Conservation (phyloP, 2,329 filamentous ascomycete species). For the Chaetothyriales sp. region DNA sequence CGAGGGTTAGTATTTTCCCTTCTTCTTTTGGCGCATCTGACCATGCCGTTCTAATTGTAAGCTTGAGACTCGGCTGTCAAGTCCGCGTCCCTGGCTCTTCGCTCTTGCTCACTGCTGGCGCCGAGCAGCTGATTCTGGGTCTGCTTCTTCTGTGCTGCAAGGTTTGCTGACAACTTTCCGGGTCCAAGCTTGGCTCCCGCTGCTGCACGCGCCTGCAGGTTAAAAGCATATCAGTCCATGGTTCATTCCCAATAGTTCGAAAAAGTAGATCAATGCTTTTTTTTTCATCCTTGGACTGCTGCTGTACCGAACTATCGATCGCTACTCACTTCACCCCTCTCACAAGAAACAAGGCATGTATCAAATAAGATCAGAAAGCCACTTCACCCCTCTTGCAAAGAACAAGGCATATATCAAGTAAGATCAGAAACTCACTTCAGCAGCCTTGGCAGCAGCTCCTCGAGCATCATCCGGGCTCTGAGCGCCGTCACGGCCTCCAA, state of each 20-base stretch:
- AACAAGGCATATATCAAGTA: background rate
- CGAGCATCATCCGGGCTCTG: slow-evolving; percentile 44
- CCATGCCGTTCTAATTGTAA: slow-evolving; percentile 3
- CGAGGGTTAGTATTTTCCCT: background rate
- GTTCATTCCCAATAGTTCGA: background rate
- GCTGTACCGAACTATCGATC: background rate
- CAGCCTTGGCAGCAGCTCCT: slow-evolving; percentile 62
- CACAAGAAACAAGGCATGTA: background rate
- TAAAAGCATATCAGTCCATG: background rate
- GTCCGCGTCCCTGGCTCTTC: slow-evolving; percentile 55
- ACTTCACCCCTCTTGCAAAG: slow-evolving; percentile 46
- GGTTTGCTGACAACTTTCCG: slow-evolving; percentile 56
- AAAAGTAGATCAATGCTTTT: no score
- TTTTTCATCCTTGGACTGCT: background rate
- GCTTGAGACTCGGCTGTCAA: slow-evolving; percentile 41
- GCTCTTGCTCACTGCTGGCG: slow-evolving; percentile 53
- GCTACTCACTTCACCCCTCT: background rate
- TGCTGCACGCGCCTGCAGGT: slow-evolving; percentile 50
- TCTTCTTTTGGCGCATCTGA: background rate
- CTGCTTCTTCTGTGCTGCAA: slow-evolving; percentile 63
- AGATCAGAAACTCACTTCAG: slow-evolving; percentile 52
- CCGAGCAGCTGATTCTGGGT: slow-evolving; percentile 55
- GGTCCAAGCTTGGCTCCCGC: slow-evolving; percentile 35
- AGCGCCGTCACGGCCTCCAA: slow-evolving; percentile 40
- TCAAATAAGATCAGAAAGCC: slow-evolving; percentile 23